Base-by-base conservation (phyloP, 768 basidiomycete species). In the Boletus coccyginus region DNA sequence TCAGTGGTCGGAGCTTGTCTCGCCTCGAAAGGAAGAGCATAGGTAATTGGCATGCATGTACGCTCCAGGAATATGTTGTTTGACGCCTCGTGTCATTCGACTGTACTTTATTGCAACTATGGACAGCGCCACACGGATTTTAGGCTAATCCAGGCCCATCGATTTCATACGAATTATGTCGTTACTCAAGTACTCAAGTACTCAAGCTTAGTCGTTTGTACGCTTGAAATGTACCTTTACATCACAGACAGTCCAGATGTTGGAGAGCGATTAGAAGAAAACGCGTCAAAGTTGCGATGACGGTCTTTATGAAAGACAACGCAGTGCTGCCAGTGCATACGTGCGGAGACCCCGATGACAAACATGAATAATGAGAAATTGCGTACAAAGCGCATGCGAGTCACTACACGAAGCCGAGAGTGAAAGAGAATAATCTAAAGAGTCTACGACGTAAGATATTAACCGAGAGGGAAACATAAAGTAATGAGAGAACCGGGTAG, bases 1-100 rank as follows among this genome's bases (percentile, higher is more conserved):
- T 48, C 70, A 72, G 46, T 71, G 70, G 70, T 67, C 69, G 9
- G 70, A 71, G 50, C 62, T 69, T 5, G 70, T 71, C 45, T 61
- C 70, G 4, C 68, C 68, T 12, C 62, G 68, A 42, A 68, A 70
- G 57, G 67, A 70, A 51, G 67, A 69, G 42, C 45, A 69, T 33
- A 53, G 16, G 35, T 62, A 50, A 66, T 48, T 3, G 38, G 17
- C 48, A 40, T 58, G 29, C 41, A 7, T 39, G 12, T 29, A 17
- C 27, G 13, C 14, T 16, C 21, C 7, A 3, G 45, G 44, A 49
- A 47, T 11, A 12, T 44, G n/a, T 48, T 16, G 9, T 44, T 43
- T 52, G 45, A 16, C 9, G 31, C 29, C 6, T 42, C 40, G 36
- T 43, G 19, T 44, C 41, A 43, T 57, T 52, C 47, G 32, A 46